Base-by-base conservation (phyloP, 805 yeast species). In the Kodamaea fukazawae region DNA sequence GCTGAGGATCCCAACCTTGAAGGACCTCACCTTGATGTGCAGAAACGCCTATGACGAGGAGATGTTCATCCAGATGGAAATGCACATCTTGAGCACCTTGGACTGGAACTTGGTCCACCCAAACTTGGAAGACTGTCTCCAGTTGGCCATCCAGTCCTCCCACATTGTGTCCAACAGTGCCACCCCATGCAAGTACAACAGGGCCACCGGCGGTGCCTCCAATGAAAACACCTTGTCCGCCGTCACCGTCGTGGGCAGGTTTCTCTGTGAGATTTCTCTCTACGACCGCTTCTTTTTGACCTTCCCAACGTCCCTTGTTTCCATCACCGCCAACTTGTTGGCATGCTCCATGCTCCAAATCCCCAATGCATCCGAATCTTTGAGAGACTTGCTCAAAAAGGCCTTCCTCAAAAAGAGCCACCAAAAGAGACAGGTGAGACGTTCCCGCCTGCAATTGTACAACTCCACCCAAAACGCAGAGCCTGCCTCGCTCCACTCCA, bases 1-100 rank as follows among this genome's bases (percentile, higher is more conserved):
- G 55, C 65, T 71, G 34, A 61, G 82, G 40, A 79, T 78, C 4
- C 83, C 83, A 16, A 75, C 79, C 2, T 61, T 78, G 36, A 63
- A 70, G 35, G 83, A 78, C 49, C 60, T 78, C 46, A 61, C 75
- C 8, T 58, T 71, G 41, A 76, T 78, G 81, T 77, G 81, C 47
- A 67, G 81, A 33, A 73, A 71, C 50, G 80, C 79, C 12, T 78
- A 76, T 50, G 82, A 77, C 42, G 75, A 70, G 46, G 75, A 70
- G 44, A 71, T 71, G 76, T 69, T 70, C 43, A 57, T 68, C 20
- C 75, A 70, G 50, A 70, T 70, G 75, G 74, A 68, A 51, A 51
- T 66, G 51, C 74, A 68, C 47, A 60, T 68, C 29, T 57, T 68
- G 38, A 49, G 58, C 30, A 68, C 73, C 13, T 60, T 68, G 40